Base-by-base conservation (phyloP, 1,139 yeast genomes). In the Candida dubliniensis region DNA sequence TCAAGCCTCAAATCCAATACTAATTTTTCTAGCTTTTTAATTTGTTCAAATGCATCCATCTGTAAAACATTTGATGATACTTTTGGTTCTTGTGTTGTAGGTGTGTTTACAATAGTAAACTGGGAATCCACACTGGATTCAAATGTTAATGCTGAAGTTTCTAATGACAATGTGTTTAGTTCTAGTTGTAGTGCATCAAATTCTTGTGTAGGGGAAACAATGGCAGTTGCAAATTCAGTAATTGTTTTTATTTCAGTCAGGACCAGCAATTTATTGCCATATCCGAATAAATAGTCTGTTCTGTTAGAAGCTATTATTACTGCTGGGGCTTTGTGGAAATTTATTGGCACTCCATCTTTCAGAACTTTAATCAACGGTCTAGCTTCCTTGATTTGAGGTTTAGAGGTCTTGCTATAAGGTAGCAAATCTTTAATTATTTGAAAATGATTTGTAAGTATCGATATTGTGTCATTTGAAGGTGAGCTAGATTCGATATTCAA, bases 281-380 rank as follows among this genome's bases (percentile, higher is more conserved):
- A 24, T 6, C 31, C 14, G 10, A 37, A 14, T 18, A 36, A 37
- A 12, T 30, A 2, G 9, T 13, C 9, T 10, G 32, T 30, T 10
- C 3, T 30, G 14, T 30, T 30, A 3, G n/a, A 8, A 8, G 10
- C 31, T 10, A 31, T 15, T 25, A 24, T 33, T 23, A 45, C 13
- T 11, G 42, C 27, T 7, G 41, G 44, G 3, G 40, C 45, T 36
- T 24, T 36, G 33, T 43, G 18, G 42, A 32, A 50, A 41, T 45
- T 46, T 7, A 41, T 26, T 2, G 53, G 53, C 13, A 48, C 50
- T 8, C 53, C 53, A 27, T 42, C 37, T 9, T 31, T 27, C 48
- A 42, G 48, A n/a, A 44, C 42, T 31, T 40, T 33, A 4, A 50
- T 42, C 24, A 50, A 47, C 15, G 49, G 44, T 41, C 45, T 39